phyloP scores from a whole-genome alignment of 345 rosid species.

The Barbarea vulgaris region DNA sequence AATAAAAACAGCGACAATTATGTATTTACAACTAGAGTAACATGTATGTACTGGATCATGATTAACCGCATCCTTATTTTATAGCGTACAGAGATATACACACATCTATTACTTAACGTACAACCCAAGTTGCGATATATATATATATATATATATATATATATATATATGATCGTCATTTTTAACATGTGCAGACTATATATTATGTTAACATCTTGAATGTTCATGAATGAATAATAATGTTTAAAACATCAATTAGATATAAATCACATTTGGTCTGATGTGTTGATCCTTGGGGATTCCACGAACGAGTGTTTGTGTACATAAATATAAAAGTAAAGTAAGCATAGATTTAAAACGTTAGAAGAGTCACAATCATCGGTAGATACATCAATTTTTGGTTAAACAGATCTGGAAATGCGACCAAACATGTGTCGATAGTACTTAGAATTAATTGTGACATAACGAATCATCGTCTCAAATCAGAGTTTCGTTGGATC shows the following conservation, averaged over 20 bases:
- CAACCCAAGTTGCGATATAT: slow-evolving; percentile 5
- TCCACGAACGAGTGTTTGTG: slow-evolving; percentile 12
- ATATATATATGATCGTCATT: background rate
- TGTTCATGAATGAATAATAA: background rate
- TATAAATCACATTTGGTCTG: background rate
- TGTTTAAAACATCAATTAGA: background rate
- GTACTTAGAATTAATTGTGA: slow-evolving; percentile 23
- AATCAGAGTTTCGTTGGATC: slow-evolving; percentile 24
- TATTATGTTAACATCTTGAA: background rate
- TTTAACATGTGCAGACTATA: slow-evolving; percentile 5
- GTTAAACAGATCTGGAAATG: slow-evolving; percentile 24
- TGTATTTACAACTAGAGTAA: background rate
- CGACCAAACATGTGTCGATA: slow-evolving; percentile 44
- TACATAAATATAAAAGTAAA: background rate
- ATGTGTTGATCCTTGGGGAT: background rate
- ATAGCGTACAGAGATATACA: background rate
- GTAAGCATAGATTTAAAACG: background rate
- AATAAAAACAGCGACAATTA: background rate
- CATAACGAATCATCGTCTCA: slow-evolving; percentile 16
- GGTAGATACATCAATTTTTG: slow-evolving; percentile 15
- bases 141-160: background rate
- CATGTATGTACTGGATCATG: slow-evolving; percentile 10
- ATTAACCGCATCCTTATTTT: slow-evolving; percentile 4
- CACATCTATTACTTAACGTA: slow-evolving; percentile 20
- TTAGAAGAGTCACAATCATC: slow-evolving; percentile 29